These are phyloP conservation scores for Strobilomyces dryophilus DNA, from an alignment of 768 basidiomycete genomes.

Conservation along the genomic window DNA sequence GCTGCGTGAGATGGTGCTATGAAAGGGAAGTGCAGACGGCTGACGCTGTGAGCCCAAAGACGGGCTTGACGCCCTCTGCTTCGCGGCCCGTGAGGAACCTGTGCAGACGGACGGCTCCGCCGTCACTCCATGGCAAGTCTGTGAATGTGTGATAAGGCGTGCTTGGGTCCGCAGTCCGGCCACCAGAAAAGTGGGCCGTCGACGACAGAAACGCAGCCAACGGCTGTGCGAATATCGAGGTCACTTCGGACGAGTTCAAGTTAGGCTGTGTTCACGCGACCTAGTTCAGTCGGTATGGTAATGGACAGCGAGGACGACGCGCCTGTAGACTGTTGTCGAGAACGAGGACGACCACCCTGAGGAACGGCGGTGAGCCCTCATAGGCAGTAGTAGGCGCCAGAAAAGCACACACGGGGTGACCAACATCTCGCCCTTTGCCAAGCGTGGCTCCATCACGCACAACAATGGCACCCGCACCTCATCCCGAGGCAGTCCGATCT, in stretches of 20 bases:
- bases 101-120: constrained; percentile 51
- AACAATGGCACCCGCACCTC: constrained; percentile 65
- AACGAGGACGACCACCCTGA: constrained; percentile 80
- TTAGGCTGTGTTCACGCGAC: constrained; percentile 51
- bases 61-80: constrained; percentile 80
- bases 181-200: constrained; percentile 54
- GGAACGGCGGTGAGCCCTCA: not conserved
- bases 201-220: constrained; percentile 66
- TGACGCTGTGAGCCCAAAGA: constrained; percentile 84
- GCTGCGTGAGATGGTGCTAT: too few relatives aligned
- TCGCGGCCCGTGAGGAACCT: constrained; percentile 85
- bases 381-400: not conserved
- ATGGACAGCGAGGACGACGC: not conserved
- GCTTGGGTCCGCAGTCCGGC: constrained; percentile 45
- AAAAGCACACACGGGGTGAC: constrained; percentile 74
- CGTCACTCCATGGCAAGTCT: constrained; percentile 48
- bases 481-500: constrained; percentile 85
- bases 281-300: not conserved
- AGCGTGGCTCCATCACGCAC: constrained; percentile 75
- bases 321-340: constrained; percentile 75
- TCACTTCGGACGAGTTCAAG: constrained; percentile 75
- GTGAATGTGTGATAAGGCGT: constrained; percentile 57
- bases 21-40: constrained; percentile 24
- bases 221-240: constrained; percentile 82
- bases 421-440: constrained; percentile 65